These are phyloP conservation scores for Crithidia brevicula DNA, from an alignment of 208 protist species.

Conservation along the genomic window DNA sequence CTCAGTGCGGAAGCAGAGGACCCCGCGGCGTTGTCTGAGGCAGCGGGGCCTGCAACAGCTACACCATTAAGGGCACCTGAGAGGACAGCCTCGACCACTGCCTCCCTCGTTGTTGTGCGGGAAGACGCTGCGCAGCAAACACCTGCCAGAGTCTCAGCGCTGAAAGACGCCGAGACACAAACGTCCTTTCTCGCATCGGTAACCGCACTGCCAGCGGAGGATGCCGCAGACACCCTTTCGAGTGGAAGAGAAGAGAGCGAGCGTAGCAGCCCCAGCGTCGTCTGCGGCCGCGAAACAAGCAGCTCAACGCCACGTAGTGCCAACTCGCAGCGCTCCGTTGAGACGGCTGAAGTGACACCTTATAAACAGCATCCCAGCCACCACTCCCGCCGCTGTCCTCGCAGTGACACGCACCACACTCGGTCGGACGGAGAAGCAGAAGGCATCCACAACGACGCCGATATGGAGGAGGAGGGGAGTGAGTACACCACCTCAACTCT, in stretches of 20 bases:
- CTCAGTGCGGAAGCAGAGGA: too few relatives aligned
- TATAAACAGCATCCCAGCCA: constrained; percentile 2
- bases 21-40: too few relatives aligned
- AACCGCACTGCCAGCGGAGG: too few relatives aligned
- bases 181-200: background rate
- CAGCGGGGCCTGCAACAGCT: too few relatives aligned
- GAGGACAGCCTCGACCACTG: too few relatives aligned
- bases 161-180: constrained; percentile 3
- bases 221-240: too few relatives aligned
- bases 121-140: constrained; percentile 12
- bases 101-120: too few relatives aligned
- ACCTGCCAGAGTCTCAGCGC: background rate
- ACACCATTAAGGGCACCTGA: too few relatives aligned
- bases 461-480: background rate
- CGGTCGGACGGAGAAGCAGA: background rate
- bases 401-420: too few relatives aligned
- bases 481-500: constrained; percentile 7
- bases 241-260: too few relatives aligned
- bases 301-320: background rate
- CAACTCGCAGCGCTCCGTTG: constrained; percentile 1
- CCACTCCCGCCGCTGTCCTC: background rate
- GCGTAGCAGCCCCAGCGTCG: background rate
- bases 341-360: constrained; percentile 12
- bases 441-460: background rate
- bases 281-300: background rate